Evolutionary conservation across 768 basidiomycete species (phyloP), one percentile per base, ranked within the genome.

Genomic region (Boletus coccyginus): DNA sequence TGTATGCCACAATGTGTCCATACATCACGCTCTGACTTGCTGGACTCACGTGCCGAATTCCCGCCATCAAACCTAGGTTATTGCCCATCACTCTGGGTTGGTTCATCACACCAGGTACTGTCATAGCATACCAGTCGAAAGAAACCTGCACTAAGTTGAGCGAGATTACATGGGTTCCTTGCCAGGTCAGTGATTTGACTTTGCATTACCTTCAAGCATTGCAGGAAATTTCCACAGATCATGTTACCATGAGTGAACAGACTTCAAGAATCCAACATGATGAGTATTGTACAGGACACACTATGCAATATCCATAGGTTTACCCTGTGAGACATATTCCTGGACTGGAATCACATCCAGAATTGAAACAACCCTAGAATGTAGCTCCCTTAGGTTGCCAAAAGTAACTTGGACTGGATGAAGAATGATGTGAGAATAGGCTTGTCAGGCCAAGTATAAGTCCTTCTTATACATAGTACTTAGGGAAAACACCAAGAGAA

Each of bases 211-310:
- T 31, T 57, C 46, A 13, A 17, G 43, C 10, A 32, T 6, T 14
- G 10, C 50, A 58, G 51, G 47, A 48, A 50, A 35, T 5, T 13
- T 41, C 43, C 31, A 38, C 31, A 99, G 93, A 99, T 99, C 66
- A 94, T 99, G 61, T 98, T 95, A 7, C 97, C 97, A 0, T 97
- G 98, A 80, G 96, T 96, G 49, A 99, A 98, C 78, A 98, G 98
- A 74, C 17, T 95, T 97, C 21, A 21, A 21, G 21, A 21, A 21
- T 2, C 21, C 21, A 21, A 21, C 21, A 2, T 21, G 64, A 99
- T 99, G 96, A 97, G 94, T 57, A 98, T 99, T 64, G 96, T 98
- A 32, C 97, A 99, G 72, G 97, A 99, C 69, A 98, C 97, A 0
- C 86, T 99, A 1, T 97, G 94, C 67, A 2, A 97, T 67, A 87